Base-by-base conservation (phyloP, 148 eudicot species). In the Chenopodium quinoa region DNA sequence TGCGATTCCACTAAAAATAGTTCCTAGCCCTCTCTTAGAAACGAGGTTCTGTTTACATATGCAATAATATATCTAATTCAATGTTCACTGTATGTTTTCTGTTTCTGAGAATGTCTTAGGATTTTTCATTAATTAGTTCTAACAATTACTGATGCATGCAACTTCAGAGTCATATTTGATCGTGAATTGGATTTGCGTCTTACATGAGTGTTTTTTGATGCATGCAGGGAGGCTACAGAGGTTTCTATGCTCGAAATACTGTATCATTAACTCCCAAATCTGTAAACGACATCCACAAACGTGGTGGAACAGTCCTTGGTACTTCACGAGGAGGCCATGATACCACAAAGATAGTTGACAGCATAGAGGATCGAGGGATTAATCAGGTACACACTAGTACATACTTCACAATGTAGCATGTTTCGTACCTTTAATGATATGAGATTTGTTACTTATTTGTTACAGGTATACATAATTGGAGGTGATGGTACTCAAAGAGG, bases 271-370 rank as follows among this genome's bases (percentile, higher is more conserved):
- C 91, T n/a, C 97, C 98, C 74, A 91, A 94, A 85, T 82, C 81
- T 81, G 97, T 94, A 64, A 85, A 93, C 76, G 95, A 93, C 76
- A 94, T 94, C 78, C 98, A 94, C 86, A 94, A 90, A 84, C 95
- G 95, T 78, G 98, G 98, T 76, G 98, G 98, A 56, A 93, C 98
- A 58, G 69, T 94, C 83, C 91, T 94, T 86, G 94, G 89, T 88
- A 94, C 98, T 81, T 94, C 98, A 88, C 84, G 98, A 83, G 98
- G 98, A 22, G 98, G 98, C 32, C 90, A 91, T 84, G 91, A 89
- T 81, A 90, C 95, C 83, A 83, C 83, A 77, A 94, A 93, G 89
- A 94, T 94, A 83, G 98, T 94, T 69, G 98, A 93, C 80, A 94
- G 94, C 82, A 93, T 94, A 87, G 91, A 91, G 85, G 98, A 93